phyloP scores from a whole-genome alignment of 805 yeast species.

The Yarrowia yakushimensis region DNA sequence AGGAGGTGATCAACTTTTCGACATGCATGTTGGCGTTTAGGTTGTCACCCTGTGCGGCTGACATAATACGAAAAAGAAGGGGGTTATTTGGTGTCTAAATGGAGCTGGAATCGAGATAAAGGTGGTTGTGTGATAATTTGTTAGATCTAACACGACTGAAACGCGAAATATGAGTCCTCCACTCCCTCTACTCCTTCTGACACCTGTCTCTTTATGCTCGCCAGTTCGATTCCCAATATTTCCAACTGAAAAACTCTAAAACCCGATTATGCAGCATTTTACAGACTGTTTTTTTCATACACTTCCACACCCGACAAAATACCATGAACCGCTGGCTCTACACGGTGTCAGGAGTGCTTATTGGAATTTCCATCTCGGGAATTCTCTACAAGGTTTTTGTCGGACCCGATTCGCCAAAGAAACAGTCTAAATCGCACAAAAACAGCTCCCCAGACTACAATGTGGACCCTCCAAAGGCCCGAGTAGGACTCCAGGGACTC shows the following conservation, averaged over 20 bases:
- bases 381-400: background rate
- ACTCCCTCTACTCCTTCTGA: too few species aligned
- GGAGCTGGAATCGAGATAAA: background rate
- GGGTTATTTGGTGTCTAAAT: background rate
- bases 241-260: background rate
- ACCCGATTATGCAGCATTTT: slow-evolving; percentile 8
- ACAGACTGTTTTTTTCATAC: background rate
- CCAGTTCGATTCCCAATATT: background rate
- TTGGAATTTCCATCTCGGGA: slow-evolving; percentile 6
- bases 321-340: slow-evolving; percentile 19
- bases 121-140: too few species aligned
- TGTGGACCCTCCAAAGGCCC: background rate
- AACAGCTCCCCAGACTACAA: background rate
- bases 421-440: background rate
- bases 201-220: too few species aligned
- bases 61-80: too few species aligned
- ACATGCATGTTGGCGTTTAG: background rate
- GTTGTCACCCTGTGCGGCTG: background rate
- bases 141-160: too few species aligned
- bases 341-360: background rate
- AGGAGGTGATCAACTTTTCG: background rate
- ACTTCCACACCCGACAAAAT: background rate
- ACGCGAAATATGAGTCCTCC: too few species aligned
- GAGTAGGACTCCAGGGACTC: slow-evolving; percentile 65
- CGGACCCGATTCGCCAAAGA: background rate